Percentiles rank a stretch among this genome's conserved stretches.
These are phyloP conservation scores for Aureobasidium sp. DNA, from an alignment of 2,329 filamentous ascomycete genomes.

Conservation along the genomic window DNA sequence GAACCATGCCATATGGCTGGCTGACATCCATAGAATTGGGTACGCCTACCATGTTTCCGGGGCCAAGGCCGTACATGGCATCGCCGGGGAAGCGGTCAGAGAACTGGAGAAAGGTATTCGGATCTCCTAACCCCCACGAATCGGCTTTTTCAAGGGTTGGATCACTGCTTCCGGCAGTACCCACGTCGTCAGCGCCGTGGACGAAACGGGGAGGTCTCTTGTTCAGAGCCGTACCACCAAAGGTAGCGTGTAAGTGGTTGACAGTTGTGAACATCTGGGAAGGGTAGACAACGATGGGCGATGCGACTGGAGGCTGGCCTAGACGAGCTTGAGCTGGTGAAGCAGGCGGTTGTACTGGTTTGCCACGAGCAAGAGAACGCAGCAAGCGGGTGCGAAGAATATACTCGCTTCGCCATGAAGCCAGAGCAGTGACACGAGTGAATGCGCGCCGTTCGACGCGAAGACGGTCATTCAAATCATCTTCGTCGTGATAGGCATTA, in stretches of 20 bases:
- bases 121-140: constrained; percentile 73
- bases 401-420: constrained; percentile 97
- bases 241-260: constrained; percentile 72
- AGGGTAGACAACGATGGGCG: constrained; percentile 75
- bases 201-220: constrained; percentile 73
- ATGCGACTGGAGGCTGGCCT: constrained; percentile 56
- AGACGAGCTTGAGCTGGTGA: constrained; percentile 47
- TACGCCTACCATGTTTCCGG: constrained; percentile 65
- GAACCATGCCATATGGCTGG: constrained; percentile 72
- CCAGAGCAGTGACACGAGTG: constrained; percentile 68
- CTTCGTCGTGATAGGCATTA: constrained; percentile 35
- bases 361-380: constrained; percentile 73
- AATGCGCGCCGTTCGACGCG: constrained; percentile 73
- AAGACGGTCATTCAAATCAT: constrained; percentile 45
- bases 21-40: constrained; percentile 90
- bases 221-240: constrained; percentile 51
- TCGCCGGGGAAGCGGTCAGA: constrained; percentile 68
- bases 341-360: constrained; percentile 54
- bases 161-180: constrained; percentile 73
- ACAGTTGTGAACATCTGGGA: constrained; percentile 74
- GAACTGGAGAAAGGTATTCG: constrained; percentile 68
- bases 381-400: constrained; percentile 78
- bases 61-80: constrained; percentile 67
- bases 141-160: constrained; percentile 69
- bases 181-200: constrained; percentile 73